phyloP scores from a whole-genome alignment of 129 eudicot genomes.

The Tagetes patula region DNA sequence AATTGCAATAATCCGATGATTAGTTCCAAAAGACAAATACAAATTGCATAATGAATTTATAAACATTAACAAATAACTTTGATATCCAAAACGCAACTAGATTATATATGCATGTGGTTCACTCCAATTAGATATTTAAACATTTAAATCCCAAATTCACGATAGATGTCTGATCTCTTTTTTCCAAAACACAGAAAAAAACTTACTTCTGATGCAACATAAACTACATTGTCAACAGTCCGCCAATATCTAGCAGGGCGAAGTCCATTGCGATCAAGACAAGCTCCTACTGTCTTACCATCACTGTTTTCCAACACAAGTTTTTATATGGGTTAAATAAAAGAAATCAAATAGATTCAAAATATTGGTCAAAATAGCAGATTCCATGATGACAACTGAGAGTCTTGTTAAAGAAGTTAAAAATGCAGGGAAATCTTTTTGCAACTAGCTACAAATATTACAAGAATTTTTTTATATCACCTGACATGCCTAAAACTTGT shows the following conservation, averaged over 20 bases:
- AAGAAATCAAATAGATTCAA: background rate
- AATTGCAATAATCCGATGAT: background rate
- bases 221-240: slow-evolving; percentile 89
- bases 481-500: background rate
- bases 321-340: slow-evolving; percentile 6
- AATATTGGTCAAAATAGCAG: background rate
- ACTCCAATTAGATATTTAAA: background rate
- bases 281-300: slow-evolving; percentile 99
- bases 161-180: slow-evolving; percentile 11
- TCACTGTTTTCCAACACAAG: slow-evolving; percentile 52
- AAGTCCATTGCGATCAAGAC: slow-evolving; percentile 97
- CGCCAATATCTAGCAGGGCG: slow-evolving; percentile 99
- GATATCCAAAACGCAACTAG: slow-evolving; percentile 14
- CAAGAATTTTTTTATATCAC: slow-evolving; percentile 4
- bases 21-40: background rate
- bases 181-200: background rate
- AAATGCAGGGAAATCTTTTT: background rate
- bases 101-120: background rate
- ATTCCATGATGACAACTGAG: slow-evolving; percentile 10
- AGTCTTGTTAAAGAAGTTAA: background rate
- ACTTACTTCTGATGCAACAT: slow-evolving; percentile 97
- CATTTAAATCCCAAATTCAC: background rate
- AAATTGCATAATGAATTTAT: background rate
- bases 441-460: slow-evolving; percentile 20
- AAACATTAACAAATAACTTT: background rate